A percentile compares a stretch with the other conserved stretches of the same genome.
Evolutionary conservation across 2,329 filamentous ascomycete genomes (phyloP).

Genomic region (Ascochyta viciae-villosae): DNA sequence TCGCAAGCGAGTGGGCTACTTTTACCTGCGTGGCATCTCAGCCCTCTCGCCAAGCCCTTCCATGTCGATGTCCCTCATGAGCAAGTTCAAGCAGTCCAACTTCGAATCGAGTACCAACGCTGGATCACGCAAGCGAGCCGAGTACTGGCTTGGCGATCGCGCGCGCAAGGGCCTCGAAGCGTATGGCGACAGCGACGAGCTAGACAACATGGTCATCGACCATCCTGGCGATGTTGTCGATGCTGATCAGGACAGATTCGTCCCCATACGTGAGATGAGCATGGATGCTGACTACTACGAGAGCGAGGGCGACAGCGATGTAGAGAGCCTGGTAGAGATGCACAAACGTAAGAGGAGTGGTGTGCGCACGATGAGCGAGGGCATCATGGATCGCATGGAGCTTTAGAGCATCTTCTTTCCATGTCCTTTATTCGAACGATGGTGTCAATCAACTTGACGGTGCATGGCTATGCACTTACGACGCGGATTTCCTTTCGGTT

Average conservation of each 20-base stretch:
- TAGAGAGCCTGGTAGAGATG: slow-evolving; percentile 38
- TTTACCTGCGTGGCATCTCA: slow-evolving; percentile 89
- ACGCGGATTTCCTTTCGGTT: slow-evolving; percentile 3
- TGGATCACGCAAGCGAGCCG: slow-evolving; percentile 79
- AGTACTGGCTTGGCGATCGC: slow-evolving; percentile 84
- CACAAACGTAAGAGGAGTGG: slow-evolving; percentile 53
- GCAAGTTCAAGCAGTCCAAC: slow-evolving; percentile 52
- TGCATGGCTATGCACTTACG: slow-evolving; percentile 14
- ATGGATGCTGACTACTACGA: slow-evolving; percentile 41
- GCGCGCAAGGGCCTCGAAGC: slow-evolving; percentile 55
- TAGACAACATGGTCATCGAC: slow-evolving; percentile 50
- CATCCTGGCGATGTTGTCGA: slow-evolving; percentile 49
- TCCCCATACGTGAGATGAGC: slow-evolving; percentile 40
- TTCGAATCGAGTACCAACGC: slow-evolving; percentile 57
- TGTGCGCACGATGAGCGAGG: slow-evolving; percentile 61
- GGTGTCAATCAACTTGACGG: slow-evolving; percentile 16
- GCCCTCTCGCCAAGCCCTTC: slow-evolving; percentile 71
- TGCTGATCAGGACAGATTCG: slow-evolving; percentile 49
- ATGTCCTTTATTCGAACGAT: background rate
- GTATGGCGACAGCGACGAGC: slow-evolving; percentile 55
- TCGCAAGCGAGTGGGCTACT: slow-evolving; percentile 89
- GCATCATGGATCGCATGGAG: slow-evolving; percentile 62
- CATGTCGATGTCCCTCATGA: slow-evolving; percentile 44
- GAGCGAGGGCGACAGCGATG: slow-evolving; percentile 44
- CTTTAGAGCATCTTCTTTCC: slow-evolving; percentile 42